phyloP scores from a whole-genome alignment of 2,329 filamentous ascomycete genomes.

The Aureobasidium uvarum region DNA sequence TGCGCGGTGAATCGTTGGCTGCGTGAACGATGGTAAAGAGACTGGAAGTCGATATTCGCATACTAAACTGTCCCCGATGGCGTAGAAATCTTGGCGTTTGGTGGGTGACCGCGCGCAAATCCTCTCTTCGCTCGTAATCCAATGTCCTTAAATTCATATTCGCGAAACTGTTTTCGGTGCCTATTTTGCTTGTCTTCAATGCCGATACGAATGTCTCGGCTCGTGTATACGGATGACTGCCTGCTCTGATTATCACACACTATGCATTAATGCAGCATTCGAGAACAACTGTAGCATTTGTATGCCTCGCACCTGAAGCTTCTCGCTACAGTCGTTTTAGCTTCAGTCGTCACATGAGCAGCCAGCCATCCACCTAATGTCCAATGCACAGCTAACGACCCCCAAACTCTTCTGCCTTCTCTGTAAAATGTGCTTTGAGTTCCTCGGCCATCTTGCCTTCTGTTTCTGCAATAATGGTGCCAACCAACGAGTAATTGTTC shows the following conservation, averaged over 20 bases:
- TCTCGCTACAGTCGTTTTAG: background rate
- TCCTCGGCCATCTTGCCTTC: conserved; percentile 71
- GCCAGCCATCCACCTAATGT: background rate
- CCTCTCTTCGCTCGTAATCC: background rate
- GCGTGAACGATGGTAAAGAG: conserved; percentile 15
- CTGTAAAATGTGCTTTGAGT: conserved; percentile 72
- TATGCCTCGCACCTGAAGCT: background rate
- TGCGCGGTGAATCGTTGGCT: conserved; percentile 18
- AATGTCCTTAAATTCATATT: background rate
- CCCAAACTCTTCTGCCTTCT: conserved; percentile 46
- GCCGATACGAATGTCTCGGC: background rate
- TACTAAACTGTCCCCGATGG: conserved; percentile 8
- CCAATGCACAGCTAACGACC: background rate
- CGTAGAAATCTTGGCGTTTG: conserved; percentile 16
- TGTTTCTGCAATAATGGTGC: conserved; percentile 77
- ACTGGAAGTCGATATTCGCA: conserved; percentile 19
- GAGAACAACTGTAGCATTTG: background rate
- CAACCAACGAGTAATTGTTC: conserved; percentile 94
- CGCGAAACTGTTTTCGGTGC: background rate
- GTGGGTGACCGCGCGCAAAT: background rate
- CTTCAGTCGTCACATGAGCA: background rate
- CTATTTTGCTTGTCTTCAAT: background rate
- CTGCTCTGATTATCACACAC: background rate
- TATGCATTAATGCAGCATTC: background rate
- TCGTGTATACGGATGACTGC: background rate